Evolutionary conservation across 768 basidiomycete species (phyloP).

Genomic region (Leccinum pellstonianum): DNA sequence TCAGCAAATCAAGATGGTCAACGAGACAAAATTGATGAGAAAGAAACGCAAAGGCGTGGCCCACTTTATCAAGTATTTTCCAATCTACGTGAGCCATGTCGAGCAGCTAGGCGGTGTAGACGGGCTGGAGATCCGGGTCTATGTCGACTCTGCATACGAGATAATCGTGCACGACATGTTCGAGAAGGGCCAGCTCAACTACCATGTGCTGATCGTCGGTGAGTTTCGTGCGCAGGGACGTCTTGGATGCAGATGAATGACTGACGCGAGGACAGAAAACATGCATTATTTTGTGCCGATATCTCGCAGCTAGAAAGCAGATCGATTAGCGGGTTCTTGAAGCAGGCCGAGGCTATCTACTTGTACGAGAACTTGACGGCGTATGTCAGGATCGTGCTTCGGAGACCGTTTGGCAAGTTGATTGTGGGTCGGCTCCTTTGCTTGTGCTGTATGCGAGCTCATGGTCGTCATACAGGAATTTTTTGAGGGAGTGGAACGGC

Average conservation of each 20-base stretch:
- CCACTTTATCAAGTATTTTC: conserved; percentile 91
- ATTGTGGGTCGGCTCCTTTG: conserved; percentile 54
- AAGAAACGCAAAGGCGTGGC: conserved; percentile 93
- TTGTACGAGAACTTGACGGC: conserved; percentile 77
- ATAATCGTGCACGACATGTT: conserved; percentile 89
- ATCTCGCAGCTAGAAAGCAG: conserved; percentile 66
- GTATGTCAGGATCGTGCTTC: conserved; percentile 84
- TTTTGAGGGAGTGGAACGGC: conserved; percentile 89
- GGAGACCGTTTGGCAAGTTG: conserved; percentile 82
- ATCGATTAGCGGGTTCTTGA: conserved; percentile 60
- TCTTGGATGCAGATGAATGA: conserved; percentile 2
- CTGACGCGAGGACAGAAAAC: conserved; percentile 61
- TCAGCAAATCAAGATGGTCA: conserved; percentile 85
- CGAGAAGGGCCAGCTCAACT: conserved; percentile 96
- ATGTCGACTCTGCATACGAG: conserved; percentile 83
- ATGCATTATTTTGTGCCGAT: conserved; percentile 93
- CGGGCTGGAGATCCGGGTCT: conserved; percentile 70
- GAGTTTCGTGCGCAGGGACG: conserved; percentile 27
- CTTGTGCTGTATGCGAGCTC: neutral
- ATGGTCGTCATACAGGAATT: conserved; percentile 65
- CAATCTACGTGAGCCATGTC: conserved; percentile 78
- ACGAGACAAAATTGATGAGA: conserved; percentile 85
- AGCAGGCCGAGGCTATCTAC: conserved; percentile 78
- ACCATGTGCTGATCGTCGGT: conserved; percentile 95
- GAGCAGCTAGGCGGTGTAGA: conserved; percentile 83